Percentiles rank a stretch among this genome's conserved stretches.
Evolutionary conservation across 306 rosid species (phyloP).

Genomic region (Psophocarpus tetragonolobus): DNA sequence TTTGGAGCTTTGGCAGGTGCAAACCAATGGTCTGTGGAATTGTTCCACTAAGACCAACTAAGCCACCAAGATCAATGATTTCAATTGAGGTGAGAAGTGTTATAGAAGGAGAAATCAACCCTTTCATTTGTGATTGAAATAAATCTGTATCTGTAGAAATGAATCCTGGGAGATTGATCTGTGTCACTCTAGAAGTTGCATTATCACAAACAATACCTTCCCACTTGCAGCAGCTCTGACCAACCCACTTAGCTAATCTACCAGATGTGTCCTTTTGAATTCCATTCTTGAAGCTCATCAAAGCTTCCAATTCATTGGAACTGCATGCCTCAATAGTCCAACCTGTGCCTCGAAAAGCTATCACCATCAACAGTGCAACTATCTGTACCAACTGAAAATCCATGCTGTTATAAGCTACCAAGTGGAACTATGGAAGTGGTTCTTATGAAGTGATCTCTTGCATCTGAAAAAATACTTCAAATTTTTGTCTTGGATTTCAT

Average conservation of each 20-base stretch:
- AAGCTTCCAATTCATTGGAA: constrained; percentile 46
- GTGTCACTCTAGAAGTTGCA: constrained; percentile 51
- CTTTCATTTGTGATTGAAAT: constrained; percentile 50
- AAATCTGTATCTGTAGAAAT: constrained; percentile 40
- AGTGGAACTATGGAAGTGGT: background rate
- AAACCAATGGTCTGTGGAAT: constrained; percentile 51
- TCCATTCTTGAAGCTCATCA: constrained; percentile 51
- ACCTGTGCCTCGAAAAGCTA: constrained; percentile 19
- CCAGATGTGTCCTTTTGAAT: constrained; percentile 53
- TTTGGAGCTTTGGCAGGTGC: constrained; percentile 44
- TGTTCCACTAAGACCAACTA: constrained; percentile 46
- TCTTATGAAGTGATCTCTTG: background rate
- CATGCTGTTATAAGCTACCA: constrained; percentile 25
- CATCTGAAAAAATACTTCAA: background rate
- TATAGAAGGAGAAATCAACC: constrained; percentile 49
- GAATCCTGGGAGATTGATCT: constrained; percentile 53
- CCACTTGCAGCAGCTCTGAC: constrained; percentile 53
- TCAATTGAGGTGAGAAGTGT: constrained; percentile 51
- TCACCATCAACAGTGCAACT: constrained; percentile 27
- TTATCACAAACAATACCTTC: constrained; percentile 56
- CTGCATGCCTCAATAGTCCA: constrained; percentile 38
- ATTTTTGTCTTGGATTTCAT: constrained; percentile 16
- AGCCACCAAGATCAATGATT: constrained; percentile 57
- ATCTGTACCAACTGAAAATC: constrained; percentile 10
- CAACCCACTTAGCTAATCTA: constrained; percentile 50